phyloP scores from a whole-genome alignment of 805 yeast species.

The Pachysolen tannophilus region DNA sequence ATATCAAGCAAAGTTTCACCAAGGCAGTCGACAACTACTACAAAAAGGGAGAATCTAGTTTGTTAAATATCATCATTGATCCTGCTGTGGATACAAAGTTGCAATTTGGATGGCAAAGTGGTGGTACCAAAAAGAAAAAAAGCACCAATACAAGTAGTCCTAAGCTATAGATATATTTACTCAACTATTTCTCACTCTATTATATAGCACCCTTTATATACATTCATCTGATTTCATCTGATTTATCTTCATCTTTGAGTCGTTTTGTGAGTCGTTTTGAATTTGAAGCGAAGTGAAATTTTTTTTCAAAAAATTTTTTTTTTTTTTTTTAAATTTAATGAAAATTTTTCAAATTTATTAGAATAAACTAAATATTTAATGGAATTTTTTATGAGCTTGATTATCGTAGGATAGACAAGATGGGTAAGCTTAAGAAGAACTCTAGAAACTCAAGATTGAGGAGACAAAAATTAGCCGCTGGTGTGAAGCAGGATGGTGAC shows the following conservation, averaged over 20 bases:
- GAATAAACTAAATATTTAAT: too few species aligned
- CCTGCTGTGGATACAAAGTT: slow-evolving; percentile 47
- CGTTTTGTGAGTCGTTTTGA: too few species aligned
- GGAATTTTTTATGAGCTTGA: too few species aligned
- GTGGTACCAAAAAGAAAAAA: too few species aligned
- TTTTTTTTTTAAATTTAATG: neutral
- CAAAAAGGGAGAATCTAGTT: slow-evolving; percentile 26
- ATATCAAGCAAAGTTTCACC: slow-evolving; percentile 27
- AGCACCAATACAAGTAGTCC: too few species aligned
- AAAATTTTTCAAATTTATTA: neutral
- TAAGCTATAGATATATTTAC: too few species aligned
- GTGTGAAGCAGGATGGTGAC: slow-evolving; percentile 1
- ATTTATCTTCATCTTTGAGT: too few species aligned
- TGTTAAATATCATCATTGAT: slow-evolving; percentile 56
- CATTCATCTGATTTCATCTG: too few species aligned
- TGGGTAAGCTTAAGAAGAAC: slow-evolving; percentile 74
- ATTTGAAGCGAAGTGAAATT: neutral
- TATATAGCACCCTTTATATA: too few species aligned
- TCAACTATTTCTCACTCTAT: too few species aligned
- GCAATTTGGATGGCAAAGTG: slow-evolving; percentile 66
- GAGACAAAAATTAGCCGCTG: slow-evolving; percentile 11
- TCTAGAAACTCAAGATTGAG: slow-evolving; percentile 35
- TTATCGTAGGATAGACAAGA: slow-evolving; percentile 15
- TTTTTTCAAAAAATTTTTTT: slow-evolving; percentile 1
- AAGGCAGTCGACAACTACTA: slow-evolving; percentile 25